Evolutionary conservation across 2,329 filamentous ascomycete species (phyloP).

Genomic region (Drechslerella dactyloides): DNA sequence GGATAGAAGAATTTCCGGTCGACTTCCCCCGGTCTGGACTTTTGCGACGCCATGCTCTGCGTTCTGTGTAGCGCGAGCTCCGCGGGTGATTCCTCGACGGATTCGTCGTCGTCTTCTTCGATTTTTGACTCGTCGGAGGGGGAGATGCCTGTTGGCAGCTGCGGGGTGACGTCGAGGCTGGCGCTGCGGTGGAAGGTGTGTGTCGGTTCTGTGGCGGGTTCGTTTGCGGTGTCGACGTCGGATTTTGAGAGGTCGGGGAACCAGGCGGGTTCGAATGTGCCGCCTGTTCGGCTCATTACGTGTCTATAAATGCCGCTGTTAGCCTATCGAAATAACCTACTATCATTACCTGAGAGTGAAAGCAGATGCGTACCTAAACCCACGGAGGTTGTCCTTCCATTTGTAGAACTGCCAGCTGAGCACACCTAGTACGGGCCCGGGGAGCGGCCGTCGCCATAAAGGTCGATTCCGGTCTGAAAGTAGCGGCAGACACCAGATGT

Average conservation of each 20-base stretch:
- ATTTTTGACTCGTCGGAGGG: slow-evolving; percentile 33
- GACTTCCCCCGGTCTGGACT: slow-evolving; percentile 44
- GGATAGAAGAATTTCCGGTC: slow-evolving; percentile 77
- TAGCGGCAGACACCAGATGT: slow-evolving; percentile 60
- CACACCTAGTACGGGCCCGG: slow-evolving; percentile 56
- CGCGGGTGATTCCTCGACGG: not conserved
- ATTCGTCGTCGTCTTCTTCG: slow-evolving; percentile 19
- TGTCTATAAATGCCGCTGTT: slow-evolving; percentile 55
- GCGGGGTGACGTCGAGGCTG: slow-evolving; percentile 38
- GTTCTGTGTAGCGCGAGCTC: slow-evolving; percentile 14
- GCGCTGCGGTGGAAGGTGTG: slow-evolving; percentile 13
- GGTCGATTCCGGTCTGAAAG: slow-evolving; percentile 61
- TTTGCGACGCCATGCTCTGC: slow-evolving; percentile 25
- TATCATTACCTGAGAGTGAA: slow-evolving; percentile 63
- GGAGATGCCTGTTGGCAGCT: slow-evolving; percentile 30
- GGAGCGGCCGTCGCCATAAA: slow-evolving; percentile 74
- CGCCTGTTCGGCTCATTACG: slow-evolving; percentile 35
- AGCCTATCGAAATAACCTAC: slow-evolving; percentile 60
- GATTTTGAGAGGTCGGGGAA: slow-evolving; percentile 14
- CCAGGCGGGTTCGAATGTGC: slow-evolving; percentile 29
- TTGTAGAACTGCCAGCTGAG: slow-evolving; percentile 72
- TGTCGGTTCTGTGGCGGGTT: slow-evolving; percentile 15
- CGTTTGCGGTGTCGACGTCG: slow-evolving; percentile 1
- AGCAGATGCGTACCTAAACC: slow-evolving; percentile 64
- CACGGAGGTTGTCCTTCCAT: slow-evolving; percentile 74